These are phyloP conservation scores for Polytolypa hystricis DNA, from an alignment of 2,329 filamentous ascomycete species.

Conservation along the genomic window DNA sequence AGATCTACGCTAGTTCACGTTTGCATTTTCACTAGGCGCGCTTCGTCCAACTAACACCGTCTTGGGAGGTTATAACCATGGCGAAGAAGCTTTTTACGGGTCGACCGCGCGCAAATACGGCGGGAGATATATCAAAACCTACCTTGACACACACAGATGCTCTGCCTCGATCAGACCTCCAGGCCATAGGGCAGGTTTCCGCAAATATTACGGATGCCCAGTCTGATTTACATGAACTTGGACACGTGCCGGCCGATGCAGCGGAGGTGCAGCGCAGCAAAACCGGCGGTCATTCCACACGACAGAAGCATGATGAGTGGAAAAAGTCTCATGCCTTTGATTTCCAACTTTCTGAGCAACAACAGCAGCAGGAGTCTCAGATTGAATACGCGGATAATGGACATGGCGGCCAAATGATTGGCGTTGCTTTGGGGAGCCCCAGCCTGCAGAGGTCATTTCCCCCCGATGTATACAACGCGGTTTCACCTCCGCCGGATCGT, in stretches of 20 bases:
- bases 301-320: background rate
- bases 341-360: constrained; percentile 2
- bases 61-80: constrained; percentile 20
- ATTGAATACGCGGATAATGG: constrained; percentile 1
- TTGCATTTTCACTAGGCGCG: no score
- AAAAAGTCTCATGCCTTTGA: constrained; percentile 2
- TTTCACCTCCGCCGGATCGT: background rate
- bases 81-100: constrained; percentile 20
- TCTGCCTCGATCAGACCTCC: constrained; percentile 21
- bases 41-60: no score
- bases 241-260: constrained; percentile 7
- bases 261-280: constrained; percentile 2
- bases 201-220: constrained; percentile 9
- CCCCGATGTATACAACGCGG: background rate
- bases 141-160: constrained; percentile 23
- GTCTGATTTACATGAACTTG: constrained; percentile 19
- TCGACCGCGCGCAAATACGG: constrained; percentile 19
- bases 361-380: background rate
- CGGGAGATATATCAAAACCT: constrained; percentile 22
- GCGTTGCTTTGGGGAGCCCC: constrained; percentile 65
- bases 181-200: constrained; percentile 10
- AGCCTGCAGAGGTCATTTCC: constrained; percentile 17
- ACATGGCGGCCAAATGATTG: constrained; percentile 45
- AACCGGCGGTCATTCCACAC: background rate
- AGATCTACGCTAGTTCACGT: background rate